Evolutionary conservation across 331 rosid genomes (phyloP).

Genomic region (Acacia pycnantha): DNA sequence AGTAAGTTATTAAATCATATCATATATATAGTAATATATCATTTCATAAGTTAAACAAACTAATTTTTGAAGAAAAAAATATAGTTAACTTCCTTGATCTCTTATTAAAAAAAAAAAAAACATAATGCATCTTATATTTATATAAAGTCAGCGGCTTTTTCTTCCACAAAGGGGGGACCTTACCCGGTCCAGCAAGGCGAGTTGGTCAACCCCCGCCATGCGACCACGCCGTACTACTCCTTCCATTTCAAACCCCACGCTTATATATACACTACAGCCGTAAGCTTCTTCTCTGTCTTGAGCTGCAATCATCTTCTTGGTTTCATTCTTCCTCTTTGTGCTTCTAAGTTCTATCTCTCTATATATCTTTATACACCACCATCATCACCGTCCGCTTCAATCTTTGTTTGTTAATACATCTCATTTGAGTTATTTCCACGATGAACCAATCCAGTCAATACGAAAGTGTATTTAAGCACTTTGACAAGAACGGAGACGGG

Average conservation of each 20-base stretch:
- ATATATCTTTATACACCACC: neutral
- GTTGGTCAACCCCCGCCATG: neutral
- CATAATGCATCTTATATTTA: too few relatives aligned
- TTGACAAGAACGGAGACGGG: constrained; percentile 65
- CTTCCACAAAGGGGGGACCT: neutral
- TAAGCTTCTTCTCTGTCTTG: neutral
- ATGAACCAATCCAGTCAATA: constrained; percentile 9
- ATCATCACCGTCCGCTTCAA: neutral
- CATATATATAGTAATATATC: too few relatives aligned
- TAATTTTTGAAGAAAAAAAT: too few relatives aligned
- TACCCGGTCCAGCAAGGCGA: neutral
- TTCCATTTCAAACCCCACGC: neutral
- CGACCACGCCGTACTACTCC: neutral
- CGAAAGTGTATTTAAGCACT: constrained; percentile 53
- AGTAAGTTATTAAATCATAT: too few relatives aligned
- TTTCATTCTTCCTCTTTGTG: neutral
- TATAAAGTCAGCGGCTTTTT: neutral
- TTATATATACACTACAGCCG: neutral
- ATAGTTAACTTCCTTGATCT: too few relatives aligned
- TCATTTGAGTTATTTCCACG: neutral
- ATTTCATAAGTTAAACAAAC: too few relatives aligned
- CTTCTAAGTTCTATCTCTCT: neutral
- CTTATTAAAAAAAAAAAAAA: too few relatives aligned
- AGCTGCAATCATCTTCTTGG: neutral
- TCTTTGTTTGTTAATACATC: neutral